Percentiles rank a stretch among this genome's conserved stretches.
phyloP scores from a whole-genome alignment of 495 filamentous ascomycete species.

The Poronia punctata region DNA sequence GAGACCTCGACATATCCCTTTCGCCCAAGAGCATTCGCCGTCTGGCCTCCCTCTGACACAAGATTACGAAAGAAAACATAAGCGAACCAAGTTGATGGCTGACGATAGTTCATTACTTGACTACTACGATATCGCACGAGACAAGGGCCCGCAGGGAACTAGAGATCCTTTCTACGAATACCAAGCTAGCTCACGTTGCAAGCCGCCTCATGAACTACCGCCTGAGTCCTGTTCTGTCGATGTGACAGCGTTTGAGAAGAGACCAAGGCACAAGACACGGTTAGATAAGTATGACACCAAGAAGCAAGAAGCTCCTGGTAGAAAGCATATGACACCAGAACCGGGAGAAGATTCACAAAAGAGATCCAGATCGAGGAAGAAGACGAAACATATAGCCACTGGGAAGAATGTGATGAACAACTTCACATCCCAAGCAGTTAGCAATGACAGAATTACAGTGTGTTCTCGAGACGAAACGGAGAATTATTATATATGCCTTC shows the following conservation, averaged over 20 bases:
- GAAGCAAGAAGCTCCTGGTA: conserved; percentile 32
- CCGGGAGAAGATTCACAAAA: conserved; percentile 22
- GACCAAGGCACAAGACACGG: conserved; percentile 54
- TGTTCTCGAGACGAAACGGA: conserved; percentile 12
- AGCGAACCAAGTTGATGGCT: conserved; percentile 11
- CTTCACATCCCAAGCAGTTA: conserved; percentile 59
- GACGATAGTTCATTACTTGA: conserved; percentile 22
- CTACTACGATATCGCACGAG: too few relatives aligned
- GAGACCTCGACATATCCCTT: conserved; percentile 21
- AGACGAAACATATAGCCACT: conserved; percentile 22
- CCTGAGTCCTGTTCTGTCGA: conserved; percentile 6
- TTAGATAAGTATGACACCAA: conserved; percentile 49
- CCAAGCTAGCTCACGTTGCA: background rate
- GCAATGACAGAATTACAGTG: conserved; percentile 57
- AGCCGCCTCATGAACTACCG: conserved; percentile 7
- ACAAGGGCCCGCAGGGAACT: too few relatives aligned
- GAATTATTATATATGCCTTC: conserved; percentile 1
- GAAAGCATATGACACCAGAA: conserved; percentile 21
- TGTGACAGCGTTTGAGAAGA: conserved; percentile 43
- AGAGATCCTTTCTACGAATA: conserved; percentile 5
- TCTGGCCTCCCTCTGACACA: background rate
- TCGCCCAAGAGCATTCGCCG: conserved; percentile 4
- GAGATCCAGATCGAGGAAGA: conserved; percentile 29
- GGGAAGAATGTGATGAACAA: conserved; percentile 50
- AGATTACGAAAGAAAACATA: conserved; percentile 8